These are phyloP conservation scores for Ophiostoma perfectum DNA, from an alignment of 2,329 filamentous ascomycete species.

Conservation along the genomic window DNA sequence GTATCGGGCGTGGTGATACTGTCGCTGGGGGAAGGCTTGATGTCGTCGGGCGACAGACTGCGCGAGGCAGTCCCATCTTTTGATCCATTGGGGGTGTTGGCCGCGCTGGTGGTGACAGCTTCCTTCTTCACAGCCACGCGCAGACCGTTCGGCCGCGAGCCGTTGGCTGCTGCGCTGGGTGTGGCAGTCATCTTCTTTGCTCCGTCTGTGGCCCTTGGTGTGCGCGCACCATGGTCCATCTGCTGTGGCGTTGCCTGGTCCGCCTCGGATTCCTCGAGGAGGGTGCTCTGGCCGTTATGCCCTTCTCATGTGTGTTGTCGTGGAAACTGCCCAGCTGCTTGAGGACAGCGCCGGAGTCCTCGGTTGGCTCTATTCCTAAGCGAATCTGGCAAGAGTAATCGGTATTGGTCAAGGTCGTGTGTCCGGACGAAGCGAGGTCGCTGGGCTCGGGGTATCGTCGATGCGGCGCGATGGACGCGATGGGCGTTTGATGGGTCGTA, in stretches of 20 bases:
- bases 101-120: slow-evolving; percentile 32
- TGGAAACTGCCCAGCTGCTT: neutral
- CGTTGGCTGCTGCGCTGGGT: slow-evolving; percentile 20
- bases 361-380: neutral
- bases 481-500: neutral
- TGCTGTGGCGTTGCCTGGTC: neutral
- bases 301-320: slow-evolving; percentile 12
- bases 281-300: neutral
- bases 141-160: slow-evolving; percentile 32
- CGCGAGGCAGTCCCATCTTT: slow-evolving; percentile 38
- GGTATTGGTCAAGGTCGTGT: neutral
- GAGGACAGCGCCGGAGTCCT: neutral
- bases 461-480: no score
- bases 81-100: slow-evolving; percentile 39
- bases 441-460: neutral
- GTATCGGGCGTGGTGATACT: slow-evolving; percentile 46
- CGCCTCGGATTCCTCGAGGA: slow-evolving; percentile 3
- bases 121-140: slow-evolving; percentile 37
- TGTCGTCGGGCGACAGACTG: slow-evolving; percentile 39
- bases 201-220: slow-evolving; percentile 26
- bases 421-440: neutral
- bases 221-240: slow-evolving; percentile 23
- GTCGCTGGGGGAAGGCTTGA: slow-evolving; percentile 34
- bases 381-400: neutral
- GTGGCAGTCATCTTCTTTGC: slow-evolving; percentile 35